Base-by-base conservation (phyloP, 495 filamentous ascomycete genomes). In the Glonium stellatum region DNA sequence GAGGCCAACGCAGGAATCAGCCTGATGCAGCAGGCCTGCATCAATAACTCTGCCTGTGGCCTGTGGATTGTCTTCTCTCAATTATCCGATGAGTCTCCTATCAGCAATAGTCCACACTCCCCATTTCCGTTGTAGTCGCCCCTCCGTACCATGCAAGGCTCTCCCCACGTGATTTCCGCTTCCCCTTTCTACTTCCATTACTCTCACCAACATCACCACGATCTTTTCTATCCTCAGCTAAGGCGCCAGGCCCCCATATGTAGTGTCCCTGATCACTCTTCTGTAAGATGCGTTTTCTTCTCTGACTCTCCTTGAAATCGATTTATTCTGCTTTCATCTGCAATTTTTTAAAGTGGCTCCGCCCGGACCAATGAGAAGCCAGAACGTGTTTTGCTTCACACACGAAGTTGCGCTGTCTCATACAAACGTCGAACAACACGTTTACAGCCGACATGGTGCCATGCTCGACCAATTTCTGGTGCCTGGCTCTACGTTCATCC, bases 371-470 rank as follows among this genome's bases (percentile, higher is more conserved):
- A 65, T 65, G 58, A 65, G 12, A 54, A 41, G 5, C 13, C 1
- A 54, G 23, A 61, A 65, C 63, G 63, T 65, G 63, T 61, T 57
- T n/a, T 25, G 52, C 46, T 60, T 57, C 53, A 53, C 25, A 22
- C 53, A 64, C 46, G 57, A 57, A 34, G 34, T 36, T 44, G 50
- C 48, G 48, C 39, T 54, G 34, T 59, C 27, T 41, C 25, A 59
- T 9, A 55, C 50, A 55, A 64, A 51, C 56, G 46, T n/a, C 23
- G 9, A 25, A 31, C 55, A 27, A 55, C 57, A 59, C 55, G 42
- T 60, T 46, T 53, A 18, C 35, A 4, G 34, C 50, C 48, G 39
- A 22, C 41, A 49, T 61, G 59, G 59, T 35, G 44, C 35, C 41
- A 42, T 52, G 34, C 50, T 19, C 44, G 9, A n/a, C 1, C 10